These are phyloP conservation scores for Yamadazyma triangularis DNA, from an alignment of 1,139 yeast genomes.

Conservation along the genomic window DNA sequence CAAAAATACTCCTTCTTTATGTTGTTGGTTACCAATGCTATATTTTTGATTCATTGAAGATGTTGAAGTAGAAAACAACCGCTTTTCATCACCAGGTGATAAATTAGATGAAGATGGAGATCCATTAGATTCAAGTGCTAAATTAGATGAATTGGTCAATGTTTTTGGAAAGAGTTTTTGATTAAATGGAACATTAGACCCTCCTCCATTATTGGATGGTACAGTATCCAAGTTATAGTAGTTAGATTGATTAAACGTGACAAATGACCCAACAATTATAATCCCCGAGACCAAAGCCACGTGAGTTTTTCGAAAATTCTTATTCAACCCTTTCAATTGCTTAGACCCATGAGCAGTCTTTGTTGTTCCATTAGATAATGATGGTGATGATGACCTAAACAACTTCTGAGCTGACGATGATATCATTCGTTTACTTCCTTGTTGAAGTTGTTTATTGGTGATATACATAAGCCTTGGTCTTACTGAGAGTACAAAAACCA, in stretches of 20 bases:
- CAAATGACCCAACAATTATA: conserved; percentile 42
- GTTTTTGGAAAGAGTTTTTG: conserved; percentile 4
- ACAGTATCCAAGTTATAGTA: conserved; percentile 42
- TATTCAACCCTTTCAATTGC: not conserved
- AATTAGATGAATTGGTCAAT: conserved; percentile 4
- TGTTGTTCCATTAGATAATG: conserved; percentile 1
- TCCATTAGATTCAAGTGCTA: no score
- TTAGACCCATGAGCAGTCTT: not conserved
- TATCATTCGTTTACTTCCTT: conserved; percentile 12
- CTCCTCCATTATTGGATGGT: conserved; percentile 20
- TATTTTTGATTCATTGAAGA: conserved; percentile 36
- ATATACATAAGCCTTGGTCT: conserved; percentile 27
- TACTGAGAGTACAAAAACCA: conserved; percentile 30
- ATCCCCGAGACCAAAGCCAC: conserved; percentile 44
- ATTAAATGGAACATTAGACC: conserved; percentile 1
- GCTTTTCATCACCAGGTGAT: conserved; percentile 17
- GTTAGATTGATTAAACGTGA: conserved; percentile 37
- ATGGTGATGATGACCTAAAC: conserved; percentile 9
- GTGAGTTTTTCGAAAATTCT: not conserved
- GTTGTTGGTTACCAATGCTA: conserved; percentile 41
- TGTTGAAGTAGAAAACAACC: conserved; percentile 43
- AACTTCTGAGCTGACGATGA: conserved; percentile 10
- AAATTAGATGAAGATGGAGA: conserved; percentile 2
- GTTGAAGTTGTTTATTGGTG: conserved; percentile 19
- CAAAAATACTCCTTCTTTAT: conserved; percentile 40